These are phyloP conservation scores for Eucalyptus pauciflora DNA, from an alignment of 345 rosid species.

Conservation along the genomic window DNA sequence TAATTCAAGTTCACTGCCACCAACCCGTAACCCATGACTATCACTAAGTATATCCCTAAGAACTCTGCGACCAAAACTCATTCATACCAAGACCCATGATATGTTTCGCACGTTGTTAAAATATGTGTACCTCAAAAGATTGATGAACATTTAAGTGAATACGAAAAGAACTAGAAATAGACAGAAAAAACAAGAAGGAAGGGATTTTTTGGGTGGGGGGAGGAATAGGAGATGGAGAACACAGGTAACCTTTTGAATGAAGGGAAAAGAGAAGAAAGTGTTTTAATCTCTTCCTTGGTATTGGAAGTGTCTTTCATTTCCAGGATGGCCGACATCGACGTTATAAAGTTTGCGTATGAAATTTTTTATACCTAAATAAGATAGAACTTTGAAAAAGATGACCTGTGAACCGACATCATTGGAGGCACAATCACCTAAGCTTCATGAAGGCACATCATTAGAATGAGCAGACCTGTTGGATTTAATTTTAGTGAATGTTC, in stretches of 20 bases:
- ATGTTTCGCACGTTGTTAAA: neutral
- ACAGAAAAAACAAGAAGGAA: neutral
- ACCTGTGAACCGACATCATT: neutral
- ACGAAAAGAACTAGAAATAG: neutral
- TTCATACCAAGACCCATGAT: neutral
- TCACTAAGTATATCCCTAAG: conserved; percentile 70
- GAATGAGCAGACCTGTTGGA: neutral
- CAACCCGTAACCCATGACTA: conserved; percentile 70
- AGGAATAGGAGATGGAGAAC: neutral
- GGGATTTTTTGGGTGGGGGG: neutral
- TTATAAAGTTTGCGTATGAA: no score
- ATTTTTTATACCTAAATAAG: no score
- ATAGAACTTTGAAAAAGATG: neutral
- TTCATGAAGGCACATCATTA: neutral
- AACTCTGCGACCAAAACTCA: conserved; percentile 49
- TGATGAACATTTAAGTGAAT: neutral
- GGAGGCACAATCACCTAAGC: neutral
- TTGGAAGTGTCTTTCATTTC: neutral
- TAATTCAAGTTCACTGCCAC: conserved; percentile 57
- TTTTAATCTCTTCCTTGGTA: neutral
- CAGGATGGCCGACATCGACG: no score
- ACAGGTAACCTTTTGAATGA: neutral
- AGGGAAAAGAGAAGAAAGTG: neutral
- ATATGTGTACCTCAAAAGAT: neutral
- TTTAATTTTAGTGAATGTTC: no score